phyloP scores from a whole-genome alignment of 805 yeast genomes.

The Myxozyma melibiosi region DNA sequence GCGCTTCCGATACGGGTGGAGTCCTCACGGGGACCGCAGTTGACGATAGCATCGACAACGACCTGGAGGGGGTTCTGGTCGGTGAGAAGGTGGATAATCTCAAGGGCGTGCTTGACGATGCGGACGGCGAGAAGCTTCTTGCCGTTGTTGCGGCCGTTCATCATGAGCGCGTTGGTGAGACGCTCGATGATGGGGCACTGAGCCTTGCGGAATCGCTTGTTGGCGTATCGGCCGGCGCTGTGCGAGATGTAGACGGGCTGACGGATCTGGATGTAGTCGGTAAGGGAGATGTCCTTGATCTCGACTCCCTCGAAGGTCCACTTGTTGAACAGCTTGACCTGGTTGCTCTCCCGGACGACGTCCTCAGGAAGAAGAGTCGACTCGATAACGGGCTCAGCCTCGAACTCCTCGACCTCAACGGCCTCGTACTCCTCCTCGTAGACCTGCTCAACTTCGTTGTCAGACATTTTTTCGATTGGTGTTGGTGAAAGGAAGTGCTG shows the following conservation, averaged over 20 bases:
- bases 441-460: conserved; percentile 25
- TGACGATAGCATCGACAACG: conserved; percentile 97
- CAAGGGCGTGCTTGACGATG: conserved; percentile 99
- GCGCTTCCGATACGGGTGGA: conserved; percentile 99
- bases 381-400: conserved; percentile 20
- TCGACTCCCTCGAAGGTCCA: conserved; percentile 98
- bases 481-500: conserved; percentile 9
- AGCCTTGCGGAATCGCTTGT: conserved; percentile 99
- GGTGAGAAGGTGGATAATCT: conserved; percentile 94
- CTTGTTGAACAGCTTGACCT: conserved; percentile 98
- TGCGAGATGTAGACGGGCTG: conserved; percentile 97
- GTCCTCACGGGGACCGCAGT: conserved; percentile 99
- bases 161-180: conserved; percentile 99
- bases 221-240: conserved; percentile 99
- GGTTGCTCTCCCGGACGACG: conserved; percentile 92
- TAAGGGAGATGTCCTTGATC: conserved; percentile 95
- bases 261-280: conserved; percentile 97
- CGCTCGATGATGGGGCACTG: conserved; percentile 99
- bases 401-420: conserved; percentile 23
- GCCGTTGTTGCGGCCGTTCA: conserved; percentile 99
- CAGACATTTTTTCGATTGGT: conserved; percentile 24
- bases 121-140: conserved; percentile 99
- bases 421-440: conserved; percentile 20
- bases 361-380: conserved; percentile 95
- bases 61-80: conserved; percentile 99